Evolutionary conservation across 192 early-diverging fungal genomes (phyloP).

Genomic region (Paraglomus brasilianum): DNA sequence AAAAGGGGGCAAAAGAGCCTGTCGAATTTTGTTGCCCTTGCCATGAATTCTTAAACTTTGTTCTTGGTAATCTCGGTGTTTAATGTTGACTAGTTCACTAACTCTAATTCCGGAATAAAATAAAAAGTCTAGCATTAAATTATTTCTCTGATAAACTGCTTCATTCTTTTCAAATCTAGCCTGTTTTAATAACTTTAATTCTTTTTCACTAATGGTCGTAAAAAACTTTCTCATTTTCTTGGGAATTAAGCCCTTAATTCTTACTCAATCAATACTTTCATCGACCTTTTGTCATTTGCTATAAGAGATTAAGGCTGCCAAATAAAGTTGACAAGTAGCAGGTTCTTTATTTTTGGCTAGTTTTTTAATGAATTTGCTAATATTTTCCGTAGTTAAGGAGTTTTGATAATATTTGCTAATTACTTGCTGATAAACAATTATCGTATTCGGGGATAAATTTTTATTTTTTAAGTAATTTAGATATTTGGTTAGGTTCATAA

Average conservation of each 20-base stretch:
- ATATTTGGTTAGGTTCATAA: not conserved
- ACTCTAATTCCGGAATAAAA: constrained; percentile 9
- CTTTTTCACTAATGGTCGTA: not conserved
- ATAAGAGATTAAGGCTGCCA: not conserved
- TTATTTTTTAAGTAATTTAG: not conserved
- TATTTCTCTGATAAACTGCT: constrained; percentile 4
- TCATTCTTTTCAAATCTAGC: not conserved
- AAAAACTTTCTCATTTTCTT: not conserved
- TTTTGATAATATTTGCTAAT: not conserved
- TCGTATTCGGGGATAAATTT: not conserved
- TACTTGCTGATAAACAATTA: not conserved
- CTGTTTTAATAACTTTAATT: not conserved
- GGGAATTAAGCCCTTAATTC: not conserved
- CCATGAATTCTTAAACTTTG: not conserved
- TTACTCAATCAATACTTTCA: not conserved
- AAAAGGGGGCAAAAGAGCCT: constrained; percentile 1
- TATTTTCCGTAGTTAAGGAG: not conserved
- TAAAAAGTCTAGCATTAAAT: constrained; percentile 7
- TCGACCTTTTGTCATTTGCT: constrained; percentile 2
- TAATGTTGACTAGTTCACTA: constrained; percentile 17
- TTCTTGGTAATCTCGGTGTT: not conserved
- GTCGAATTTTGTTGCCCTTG: not conserved
- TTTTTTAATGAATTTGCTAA: not conserved
- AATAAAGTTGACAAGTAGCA: not conserved
- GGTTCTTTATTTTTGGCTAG: not conserved